Evolutionary conservation across 1,284 basidiomycete species (phyloP).

Genomic region (Leccinum pallidistipes): DNA sequence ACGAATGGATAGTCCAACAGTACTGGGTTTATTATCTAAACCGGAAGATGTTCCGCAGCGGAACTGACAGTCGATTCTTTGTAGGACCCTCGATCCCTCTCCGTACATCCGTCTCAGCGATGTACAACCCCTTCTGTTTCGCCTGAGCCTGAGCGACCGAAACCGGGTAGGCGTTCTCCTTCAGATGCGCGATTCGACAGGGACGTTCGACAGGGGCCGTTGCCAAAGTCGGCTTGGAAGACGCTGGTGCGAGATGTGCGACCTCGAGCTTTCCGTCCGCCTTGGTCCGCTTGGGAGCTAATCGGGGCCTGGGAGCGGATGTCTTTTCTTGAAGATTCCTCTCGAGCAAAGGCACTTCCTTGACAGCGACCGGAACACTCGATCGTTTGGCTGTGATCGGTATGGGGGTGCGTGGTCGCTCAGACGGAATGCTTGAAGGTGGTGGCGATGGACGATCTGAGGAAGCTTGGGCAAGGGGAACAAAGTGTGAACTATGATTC

Average conservation of each 20-base stretch:
- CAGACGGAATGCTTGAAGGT: constrained; percentile 8
- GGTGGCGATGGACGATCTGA: constrained; percentile 18
- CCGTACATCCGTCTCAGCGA: constrained; percentile 27
- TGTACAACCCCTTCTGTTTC: constrained; percentile 19
- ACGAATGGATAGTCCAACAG: neutral
- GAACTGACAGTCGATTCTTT: constrained; percentile 46
- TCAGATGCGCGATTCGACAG: constrained; percentile 13
- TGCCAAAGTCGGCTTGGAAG: constrained; percentile 2
- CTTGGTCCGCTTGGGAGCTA: constrained; percentile 19
- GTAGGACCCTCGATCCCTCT: constrained; percentile 28
- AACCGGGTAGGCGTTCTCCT: constrained; percentile 16
- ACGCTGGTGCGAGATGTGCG: neutral
- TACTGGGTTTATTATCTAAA: constrained; percentile 40
- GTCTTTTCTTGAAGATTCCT: constrained; percentile 12
- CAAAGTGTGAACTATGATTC: neutral
- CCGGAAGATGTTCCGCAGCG: constrained; percentile 48
- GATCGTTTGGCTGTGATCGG: constrained; percentile 5
- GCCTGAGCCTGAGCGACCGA: constrained; percentile 6
- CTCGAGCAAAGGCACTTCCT: neutral
- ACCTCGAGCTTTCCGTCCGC: constrained; percentile 8
- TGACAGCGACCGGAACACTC: neutral
- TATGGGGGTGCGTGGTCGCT: constrained; percentile 15
- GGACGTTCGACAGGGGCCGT: constrained; percentile 15
- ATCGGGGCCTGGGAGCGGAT: constrained; percentile 12
- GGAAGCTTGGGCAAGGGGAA: neutral